Percentiles rank a stretch among this genome's conserved stretches.
Evolutionary conservation across 2,329 filamentous ascomycete genomes (phyloP).

Genomic region (Trichoderma guizhouense): DNA sequence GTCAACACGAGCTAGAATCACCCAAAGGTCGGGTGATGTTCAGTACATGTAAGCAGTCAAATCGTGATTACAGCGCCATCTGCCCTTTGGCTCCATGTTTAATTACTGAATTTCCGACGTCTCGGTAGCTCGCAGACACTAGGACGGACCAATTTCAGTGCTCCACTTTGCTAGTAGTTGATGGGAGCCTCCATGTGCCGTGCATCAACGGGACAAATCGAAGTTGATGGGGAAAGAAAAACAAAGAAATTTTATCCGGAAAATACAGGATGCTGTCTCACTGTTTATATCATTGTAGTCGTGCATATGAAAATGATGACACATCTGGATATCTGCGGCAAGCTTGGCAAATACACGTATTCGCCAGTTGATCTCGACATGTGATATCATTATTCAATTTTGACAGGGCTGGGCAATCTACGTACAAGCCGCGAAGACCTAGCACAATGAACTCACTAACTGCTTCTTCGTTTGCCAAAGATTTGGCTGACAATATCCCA

Average conservation of each 20-base stretch:
- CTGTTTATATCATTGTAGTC: not conserved
- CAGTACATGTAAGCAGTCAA: not conserved
- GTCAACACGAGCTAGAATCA: not conserved
- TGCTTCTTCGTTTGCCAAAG: not conserved
- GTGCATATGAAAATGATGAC: not conserved
- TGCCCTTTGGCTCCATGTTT: not conserved
- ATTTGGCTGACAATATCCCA: not conserved
- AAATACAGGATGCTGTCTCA: not conserved
- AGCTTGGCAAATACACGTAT: not conserved
- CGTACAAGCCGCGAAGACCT: not conserved
- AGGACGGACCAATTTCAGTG: not conserved
- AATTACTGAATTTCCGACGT: conserved; percentile 8
- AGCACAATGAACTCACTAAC: not conserved
- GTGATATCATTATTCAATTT: not conserved
- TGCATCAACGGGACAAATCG: not conserved
- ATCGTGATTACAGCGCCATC: not conserved
- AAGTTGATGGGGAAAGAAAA: not conserved
- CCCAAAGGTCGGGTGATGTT: not conserved
- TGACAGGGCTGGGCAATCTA: not conserved
- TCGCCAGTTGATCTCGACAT: not conserved
- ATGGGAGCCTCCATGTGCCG: not conserved
- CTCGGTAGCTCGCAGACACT: not conserved
- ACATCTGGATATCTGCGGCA: not conserved
- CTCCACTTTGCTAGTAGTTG: not conserved
- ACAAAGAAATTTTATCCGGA: not conserved